Conservation (phyloP, 1,284 basidiomycete species). For the Golubevia sp. region DNA sequence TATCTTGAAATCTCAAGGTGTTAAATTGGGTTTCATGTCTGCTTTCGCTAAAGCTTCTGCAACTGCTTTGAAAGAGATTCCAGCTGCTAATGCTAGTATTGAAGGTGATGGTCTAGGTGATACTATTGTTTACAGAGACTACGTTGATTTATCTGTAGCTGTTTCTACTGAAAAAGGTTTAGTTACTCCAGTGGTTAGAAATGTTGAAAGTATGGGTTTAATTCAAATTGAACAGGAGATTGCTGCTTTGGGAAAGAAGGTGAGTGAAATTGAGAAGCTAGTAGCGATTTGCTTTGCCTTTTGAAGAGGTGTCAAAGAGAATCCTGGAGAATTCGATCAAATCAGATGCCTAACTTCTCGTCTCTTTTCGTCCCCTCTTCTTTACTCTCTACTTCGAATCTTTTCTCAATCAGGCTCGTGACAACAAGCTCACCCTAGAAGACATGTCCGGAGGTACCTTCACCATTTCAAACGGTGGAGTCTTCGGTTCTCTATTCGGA, state of each 20-base stretch:
- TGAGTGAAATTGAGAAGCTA: no score
- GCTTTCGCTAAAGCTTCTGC: constrained; percentile 88
- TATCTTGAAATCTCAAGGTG: constrained; percentile 86
- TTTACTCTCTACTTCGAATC: not conserved
- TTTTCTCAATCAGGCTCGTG: constrained; percentile 31
- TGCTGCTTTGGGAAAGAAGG: constrained; percentile 51
- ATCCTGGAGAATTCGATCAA: no score
- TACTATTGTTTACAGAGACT: constrained; percentile 14
- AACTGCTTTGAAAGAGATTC: constrained; percentile 88
- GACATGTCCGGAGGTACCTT: constrained; percentile 61
- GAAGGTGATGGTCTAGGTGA: constrained; percentile 65
- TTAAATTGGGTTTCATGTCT: constrained; percentile 99
- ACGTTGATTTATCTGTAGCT: constrained; percentile 56
- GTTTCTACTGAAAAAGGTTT: constrained; percentile 60
- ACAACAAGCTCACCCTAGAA: constrained; percentile 61
- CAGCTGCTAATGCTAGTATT: constrained; percentile 91
- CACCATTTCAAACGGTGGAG: constrained; percentile 61
- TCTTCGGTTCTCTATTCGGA: constrained; percentile 59
- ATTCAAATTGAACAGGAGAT: constrained; percentile 58
- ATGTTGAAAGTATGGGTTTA: constrained; percentile 50
- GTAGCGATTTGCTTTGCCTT: no score
- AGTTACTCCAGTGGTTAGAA: constrained; percentile 59
- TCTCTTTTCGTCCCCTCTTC: not conserved
- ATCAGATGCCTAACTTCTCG: not conserved
- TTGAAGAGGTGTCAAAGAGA: no score